Percentiles rank a stretch among this genome's conserved stretches.
These are phyloP conservation scores for Neofusicoccum parvum DNA, from an alignment of 2,329 filamentous ascomycete species.

Conservation along the genomic window DNA sequence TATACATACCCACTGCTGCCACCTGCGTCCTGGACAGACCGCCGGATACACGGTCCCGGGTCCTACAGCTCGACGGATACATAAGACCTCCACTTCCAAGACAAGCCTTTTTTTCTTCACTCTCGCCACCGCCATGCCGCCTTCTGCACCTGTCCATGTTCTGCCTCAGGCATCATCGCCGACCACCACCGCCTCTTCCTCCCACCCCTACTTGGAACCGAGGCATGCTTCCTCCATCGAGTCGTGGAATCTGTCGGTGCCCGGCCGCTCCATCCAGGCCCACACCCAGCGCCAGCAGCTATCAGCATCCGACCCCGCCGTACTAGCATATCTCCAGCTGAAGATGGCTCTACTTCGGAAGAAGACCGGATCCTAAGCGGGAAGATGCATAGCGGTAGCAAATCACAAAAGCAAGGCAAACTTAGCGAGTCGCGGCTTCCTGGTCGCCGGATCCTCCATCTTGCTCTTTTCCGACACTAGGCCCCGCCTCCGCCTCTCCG, in stretches of 20 bases:
- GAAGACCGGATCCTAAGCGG: constrained; percentile 4
- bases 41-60: neutral
- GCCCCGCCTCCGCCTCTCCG: neutral
- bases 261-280: constrained; percentile 22
- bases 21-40: neutral
- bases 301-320: constrained; percentile 17
- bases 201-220: constrained; percentile 18
- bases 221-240: constrained; percentile 21
- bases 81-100: neutral
- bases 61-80: neutral
- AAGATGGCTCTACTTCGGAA: constrained; percentile 22
- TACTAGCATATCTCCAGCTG: constrained; percentile 20
- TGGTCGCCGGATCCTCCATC: neutral
- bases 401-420: neutral
- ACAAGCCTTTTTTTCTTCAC: neutral
- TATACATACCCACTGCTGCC: neutral
- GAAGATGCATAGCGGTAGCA: neutral
- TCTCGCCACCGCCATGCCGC: constrained; percentile 73
- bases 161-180: neutral
- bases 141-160: constrained; percentile 65
- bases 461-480: neutral
- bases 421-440: neutral
- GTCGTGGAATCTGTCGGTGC: constrained; percentile 23
- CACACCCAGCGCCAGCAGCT: constrained; percentile 9
- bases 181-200: neutral